Evolutionary conservation across 1,284 basidiomycete genomes (phyloP), one percentile per base, ranked within the genome.

Genomic region (Psilocybe mexicana): DNA sequence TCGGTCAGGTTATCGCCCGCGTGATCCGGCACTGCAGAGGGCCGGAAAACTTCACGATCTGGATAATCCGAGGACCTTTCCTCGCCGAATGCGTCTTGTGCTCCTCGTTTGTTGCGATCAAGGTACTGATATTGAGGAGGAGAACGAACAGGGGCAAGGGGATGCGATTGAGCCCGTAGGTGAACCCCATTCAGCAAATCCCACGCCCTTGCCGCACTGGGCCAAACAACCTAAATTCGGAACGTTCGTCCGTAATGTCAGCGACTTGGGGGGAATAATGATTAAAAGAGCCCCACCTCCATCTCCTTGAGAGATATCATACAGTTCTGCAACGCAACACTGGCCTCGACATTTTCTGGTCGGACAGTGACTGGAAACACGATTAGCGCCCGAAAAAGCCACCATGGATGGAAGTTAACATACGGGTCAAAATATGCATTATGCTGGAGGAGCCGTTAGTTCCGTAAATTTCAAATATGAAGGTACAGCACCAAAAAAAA

Each of bases 401-500:
- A 53, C 48, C 33, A 6, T 26, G 18, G 36, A 38, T 14, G 26
- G 38, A 26, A 33, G 48, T 40, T 40, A 30, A 66, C 86, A 63
- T 70, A 90, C 90, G 68, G n/a, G 87, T 88, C 58, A 90, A 76
- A 42, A 91, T 83, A 67, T 93, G 91, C 87, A 94, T 92, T 66
- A 94, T 90, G 38, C 91, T 92, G 62, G 8, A 60, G 51, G 49
- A 45, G 40, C 23, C 42, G 50, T 54, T n/a, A 52, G 54, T 11
- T 50, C 61, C 54, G 64, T 40, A 54, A 47, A 62, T 43, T 58
- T 30, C 59, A 54, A 56, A 24, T 54, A 53, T n/a, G 38, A 40
- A 11, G 6, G 12, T 40, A 14, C 14, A 36, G 35, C 7, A 12
- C 7, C 4, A 12, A 58, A 58, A 43, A 23, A 7, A 43, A 14